Evolutionary conservation across 1,139 yeast species (phyloP).

Genomic region (Taiozyma sp.): DNA sequence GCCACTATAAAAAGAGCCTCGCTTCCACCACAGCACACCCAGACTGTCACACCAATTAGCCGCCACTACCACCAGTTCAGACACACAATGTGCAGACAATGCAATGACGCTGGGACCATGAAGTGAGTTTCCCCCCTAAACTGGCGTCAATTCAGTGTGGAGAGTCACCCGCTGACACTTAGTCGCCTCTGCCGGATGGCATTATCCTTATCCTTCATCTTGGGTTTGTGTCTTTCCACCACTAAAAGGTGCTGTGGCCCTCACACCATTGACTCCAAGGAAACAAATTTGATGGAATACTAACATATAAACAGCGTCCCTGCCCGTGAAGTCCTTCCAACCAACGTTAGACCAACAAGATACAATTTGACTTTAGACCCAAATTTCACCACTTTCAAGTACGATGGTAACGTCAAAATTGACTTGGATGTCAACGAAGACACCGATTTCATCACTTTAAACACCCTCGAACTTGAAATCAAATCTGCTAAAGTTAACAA

Average conservation of each 20-base stretch:
- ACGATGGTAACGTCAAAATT: constrained; percentile 61
- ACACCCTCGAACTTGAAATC: constrained; percentile 62
- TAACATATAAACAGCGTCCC: constrained; percentile 18
- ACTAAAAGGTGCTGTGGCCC: neutral
- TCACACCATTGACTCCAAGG: neutral
- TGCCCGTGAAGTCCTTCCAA: constrained; percentile 63
- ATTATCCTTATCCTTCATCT: neutral
- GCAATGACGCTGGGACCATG: neutral
- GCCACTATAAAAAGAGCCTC: neutral
- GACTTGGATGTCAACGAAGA: constrained; percentile 58
- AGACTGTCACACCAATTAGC: neutral
- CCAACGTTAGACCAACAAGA: constrained; percentile 66
- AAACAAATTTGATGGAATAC: neutral
- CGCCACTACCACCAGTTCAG: neutral
- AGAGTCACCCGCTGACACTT: neutral
- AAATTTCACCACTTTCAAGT: constrained; percentile 63
- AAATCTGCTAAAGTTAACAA: constrained; percentile 43
- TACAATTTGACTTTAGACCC: constrained; percentile 75
- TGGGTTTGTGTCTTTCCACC: neutral
- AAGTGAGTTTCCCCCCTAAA: neutral
- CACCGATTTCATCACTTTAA: constrained; percentile 44
- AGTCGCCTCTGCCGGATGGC: neutral
- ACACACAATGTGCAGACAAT: neutral
- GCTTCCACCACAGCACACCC: neutral
- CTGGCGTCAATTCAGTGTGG: neutral